Percentiles rank a stretch among this genome's conserved stretches.
These are phyloP conservation scores for Amniculicola lignicola DNA, from an alignment of 495 filamentous ascomycete species.

Conservation along the genomic window DNA sequence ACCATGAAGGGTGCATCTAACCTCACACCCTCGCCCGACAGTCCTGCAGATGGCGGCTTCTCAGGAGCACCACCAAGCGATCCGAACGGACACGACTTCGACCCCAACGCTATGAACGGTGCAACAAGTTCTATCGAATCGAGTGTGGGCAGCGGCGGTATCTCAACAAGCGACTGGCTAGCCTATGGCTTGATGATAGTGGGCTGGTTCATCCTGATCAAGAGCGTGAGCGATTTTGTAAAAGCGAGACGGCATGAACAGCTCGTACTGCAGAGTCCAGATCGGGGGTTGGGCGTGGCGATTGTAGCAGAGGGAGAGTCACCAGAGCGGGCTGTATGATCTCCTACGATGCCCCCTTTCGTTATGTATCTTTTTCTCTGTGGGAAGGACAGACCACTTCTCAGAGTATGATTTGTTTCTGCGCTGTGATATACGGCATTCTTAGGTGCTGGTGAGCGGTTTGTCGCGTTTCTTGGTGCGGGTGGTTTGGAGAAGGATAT, in stretches of 20 bases:
- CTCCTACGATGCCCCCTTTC: too few relatives aligned
- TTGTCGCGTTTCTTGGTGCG: too few relatives aligned
- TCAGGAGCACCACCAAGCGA: constrained; percentile 64
- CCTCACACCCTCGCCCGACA: constrained; percentile 35
- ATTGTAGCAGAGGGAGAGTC: constrained; percentile 86
- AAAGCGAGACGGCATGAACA: constrained; percentile 85
- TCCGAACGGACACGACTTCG: constrained; percentile 87
- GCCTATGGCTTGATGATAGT: constrained; percentile 97
- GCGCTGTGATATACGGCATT: too few relatives aligned
- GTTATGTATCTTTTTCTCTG: too few relatives aligned
- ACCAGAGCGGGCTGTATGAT: constrained; percentile 75
- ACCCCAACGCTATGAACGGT: constrained; percentile 61
- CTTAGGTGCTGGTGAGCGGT: too few relatives aligned
- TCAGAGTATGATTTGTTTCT: too few relatives aligned
- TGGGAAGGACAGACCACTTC: too few relatives aligned
- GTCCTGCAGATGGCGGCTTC: constrained; percentile 42
- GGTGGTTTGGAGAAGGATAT: too few relatives aligned
- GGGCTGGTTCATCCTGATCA: constrained; percentile 95
- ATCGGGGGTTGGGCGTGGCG: constrained; percentile 79
- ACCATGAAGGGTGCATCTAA: constrained; percentile 65
- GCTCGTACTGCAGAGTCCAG: constrained; percentile 88
- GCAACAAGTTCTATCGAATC: constrained; percentile 36
- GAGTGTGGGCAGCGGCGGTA: constrained; percentile 41
- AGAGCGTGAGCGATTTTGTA: constrained; percentile 83
- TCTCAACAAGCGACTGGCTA: constrained; percentile 76